Evolutionary conservation across 345 rosid species (phyloP).

Genomic region (Psidium friedrichsthalianum): DNA sequence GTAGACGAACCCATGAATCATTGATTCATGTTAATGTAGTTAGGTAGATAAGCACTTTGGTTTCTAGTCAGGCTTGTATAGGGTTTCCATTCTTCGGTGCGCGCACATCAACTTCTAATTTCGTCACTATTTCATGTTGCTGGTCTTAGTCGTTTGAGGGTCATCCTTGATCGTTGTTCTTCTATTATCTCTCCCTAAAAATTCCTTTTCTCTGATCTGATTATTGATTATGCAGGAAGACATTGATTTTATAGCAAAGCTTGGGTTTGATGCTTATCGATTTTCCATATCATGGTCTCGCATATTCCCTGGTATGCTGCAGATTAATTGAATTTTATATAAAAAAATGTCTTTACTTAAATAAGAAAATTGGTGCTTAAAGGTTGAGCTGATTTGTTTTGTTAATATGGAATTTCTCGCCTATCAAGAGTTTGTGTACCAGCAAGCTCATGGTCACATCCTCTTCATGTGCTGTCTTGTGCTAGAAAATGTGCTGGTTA

Average conservation of each 20-base stretch:
- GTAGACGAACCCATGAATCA: neutral
- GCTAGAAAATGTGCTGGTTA: neutral
- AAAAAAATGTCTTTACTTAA: neutral
- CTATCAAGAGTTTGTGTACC: neutral
- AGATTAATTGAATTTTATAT: neutral
- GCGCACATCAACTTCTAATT: neutral
- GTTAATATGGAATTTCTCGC: neutral
- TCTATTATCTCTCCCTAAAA: neutral
- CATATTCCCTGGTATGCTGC: constrained; percentile 63
- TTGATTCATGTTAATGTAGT: neutral
- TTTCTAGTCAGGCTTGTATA: neutral
- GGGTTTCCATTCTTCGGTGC: neutral
- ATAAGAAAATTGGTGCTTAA: neutral
- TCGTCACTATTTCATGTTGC: neutral
- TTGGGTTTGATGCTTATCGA: constrained; percentile 83
- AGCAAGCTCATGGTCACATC: neutral
- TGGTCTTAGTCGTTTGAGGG: neutral
- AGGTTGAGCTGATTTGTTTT: neutral
- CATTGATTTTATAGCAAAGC: constrained; percentile 44
- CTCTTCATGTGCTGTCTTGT: neutral
- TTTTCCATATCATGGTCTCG: constrained; percentile 95
- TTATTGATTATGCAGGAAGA: constrained; percentile 57
- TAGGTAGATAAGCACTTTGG: neutral
- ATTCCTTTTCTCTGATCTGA: neutral
- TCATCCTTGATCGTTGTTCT: neutral